Conservation (phyloP, 176 grass and related monocot species). For the Carex kokanica region DNA sequence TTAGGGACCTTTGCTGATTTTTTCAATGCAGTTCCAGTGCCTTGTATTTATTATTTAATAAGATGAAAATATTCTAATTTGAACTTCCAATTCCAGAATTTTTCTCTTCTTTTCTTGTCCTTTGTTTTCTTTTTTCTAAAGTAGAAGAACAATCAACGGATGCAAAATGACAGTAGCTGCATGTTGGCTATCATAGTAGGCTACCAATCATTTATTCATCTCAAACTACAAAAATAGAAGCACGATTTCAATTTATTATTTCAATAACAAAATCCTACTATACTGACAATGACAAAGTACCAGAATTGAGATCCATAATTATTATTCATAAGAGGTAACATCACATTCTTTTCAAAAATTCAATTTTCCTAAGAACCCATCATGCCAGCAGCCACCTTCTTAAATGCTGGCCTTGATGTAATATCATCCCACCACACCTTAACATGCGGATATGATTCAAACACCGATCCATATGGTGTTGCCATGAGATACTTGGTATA, state of each 20-base stretch:
- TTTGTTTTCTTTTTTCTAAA: neutral
- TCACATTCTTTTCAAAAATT: neutral
- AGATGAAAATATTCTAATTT: neutral
- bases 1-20: neutral
- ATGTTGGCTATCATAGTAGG: no score
- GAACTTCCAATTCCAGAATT: neutral
- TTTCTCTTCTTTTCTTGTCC: neutral
- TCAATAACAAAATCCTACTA: neutral
- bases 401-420: constrained; percentile 22
- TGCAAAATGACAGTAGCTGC: neutral
- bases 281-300: neutral
- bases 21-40: neutral
- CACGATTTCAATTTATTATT: neutral
- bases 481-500: constrained; percentile 20
- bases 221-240: neutral
- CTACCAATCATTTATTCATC: neutral
- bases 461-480: constrained; percentile 16
- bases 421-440: constrained; percentile 42
- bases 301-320: neutral
- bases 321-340: neutral
- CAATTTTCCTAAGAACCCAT: neutral
- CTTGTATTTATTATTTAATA: neutral
- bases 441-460: constrained; percentile 33
- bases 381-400: constrained; percentile 20
- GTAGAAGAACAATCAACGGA: neutral